Evolutionary conservation across 1,139 yeast species (phyloP), one percentile per base, ranked within the genome.

Genomic region (Geotrichum carabidarum): DNA sequence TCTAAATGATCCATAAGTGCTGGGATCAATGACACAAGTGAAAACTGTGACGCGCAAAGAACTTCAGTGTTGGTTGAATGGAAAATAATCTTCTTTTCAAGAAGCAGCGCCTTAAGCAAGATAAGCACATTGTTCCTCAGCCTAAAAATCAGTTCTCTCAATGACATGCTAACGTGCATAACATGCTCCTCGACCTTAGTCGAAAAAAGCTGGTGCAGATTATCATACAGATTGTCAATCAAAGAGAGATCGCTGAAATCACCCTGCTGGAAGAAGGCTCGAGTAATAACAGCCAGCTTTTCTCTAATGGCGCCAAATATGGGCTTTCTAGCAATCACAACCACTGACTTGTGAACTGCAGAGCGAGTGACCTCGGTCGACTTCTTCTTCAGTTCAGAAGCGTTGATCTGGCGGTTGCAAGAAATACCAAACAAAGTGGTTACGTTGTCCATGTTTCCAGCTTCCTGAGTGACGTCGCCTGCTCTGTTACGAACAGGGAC

Each of bases 361-460:
- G 96, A 86, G 54, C 99, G 74, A 4, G 96, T 90, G 40, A 88
- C 81, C 60, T 86, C 93, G 27, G 78, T 77, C 55, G 83, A 79
- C 56, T 79, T 73, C 53, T 77, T 78, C 34, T 79, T 65, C 54
- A 93, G 73, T 38, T 84, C 85, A 37, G 80, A 78, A 1, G 87
- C 76, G 54, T 80, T 78, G 44, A 90, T 79, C 68, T 93, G 98
- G 48, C 96, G 77, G 31, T 91, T 90, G 70, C 99, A 93, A 0
- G 96, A 86, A 60, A 96, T 87, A 0, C 96, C 99, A 75, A 93
- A 93, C 15, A 90, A 71, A 0, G 99, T 93, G 22, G 84, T 80
- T 41, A 82, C 74, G 58, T 78, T 72, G 7, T 82, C 79, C 63
- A 68, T 68, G 55, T 70, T 70, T 9, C 65, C 61, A 36, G 62